Conservation (phyloP, 352 stramenopile species). For the Halophytophthora polymorphica region DNA sequence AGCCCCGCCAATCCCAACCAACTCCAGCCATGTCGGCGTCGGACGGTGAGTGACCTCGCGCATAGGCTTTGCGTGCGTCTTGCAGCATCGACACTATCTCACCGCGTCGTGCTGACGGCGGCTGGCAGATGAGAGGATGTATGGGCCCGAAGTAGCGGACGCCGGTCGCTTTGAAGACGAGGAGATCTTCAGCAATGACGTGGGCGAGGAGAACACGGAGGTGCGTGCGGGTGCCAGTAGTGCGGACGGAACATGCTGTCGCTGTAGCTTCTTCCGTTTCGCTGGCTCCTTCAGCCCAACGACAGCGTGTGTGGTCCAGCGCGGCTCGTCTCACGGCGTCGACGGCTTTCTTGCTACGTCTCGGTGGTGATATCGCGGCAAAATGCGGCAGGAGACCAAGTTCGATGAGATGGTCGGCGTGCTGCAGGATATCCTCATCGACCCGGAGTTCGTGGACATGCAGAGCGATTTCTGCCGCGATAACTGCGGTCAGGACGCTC, state of each 20-base stretch:
- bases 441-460: slow-evolving; percentile 74
- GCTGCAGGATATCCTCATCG: slow-evolving; percentile 76
- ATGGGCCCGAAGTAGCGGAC: slow-evolving; percentile 56
- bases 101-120: neutral
- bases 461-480: slow-evolving; percentile 76
- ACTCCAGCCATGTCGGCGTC: too few relatives aligned
- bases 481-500: slow-evolving; percentile 51
- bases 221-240: too few relatives aligned
- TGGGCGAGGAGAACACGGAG: slow-evolving; percentile 65
- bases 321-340: too few relatives aligned
- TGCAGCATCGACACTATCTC: too few relatives aligned
- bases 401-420: slow-evolving; percentile 82
- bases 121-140: slow-evolving; percentile 17
- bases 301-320: too few relatives aligned
- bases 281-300: too few relatives aligned
- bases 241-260: too few relatives aligned
- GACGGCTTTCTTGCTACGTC: neutral
- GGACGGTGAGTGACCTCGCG: too few relatives aligned
- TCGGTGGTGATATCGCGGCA: slow-evolving; percentile 1
- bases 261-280: neutral
- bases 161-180: slow-evolving; percentile 37
- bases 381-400: slow-evolving; percentile 38
- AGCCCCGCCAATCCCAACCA: too few relatives aligned
- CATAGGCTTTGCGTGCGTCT: too few relatives aligned
- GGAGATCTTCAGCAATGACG: slow-evolving; percentile 63